These are phyloP conservation scores for Ophiostoma tasmaniense DNA, from an alignment of 2,329 filamentous ascomycete species.

Conservation along the genomic window DNA sequence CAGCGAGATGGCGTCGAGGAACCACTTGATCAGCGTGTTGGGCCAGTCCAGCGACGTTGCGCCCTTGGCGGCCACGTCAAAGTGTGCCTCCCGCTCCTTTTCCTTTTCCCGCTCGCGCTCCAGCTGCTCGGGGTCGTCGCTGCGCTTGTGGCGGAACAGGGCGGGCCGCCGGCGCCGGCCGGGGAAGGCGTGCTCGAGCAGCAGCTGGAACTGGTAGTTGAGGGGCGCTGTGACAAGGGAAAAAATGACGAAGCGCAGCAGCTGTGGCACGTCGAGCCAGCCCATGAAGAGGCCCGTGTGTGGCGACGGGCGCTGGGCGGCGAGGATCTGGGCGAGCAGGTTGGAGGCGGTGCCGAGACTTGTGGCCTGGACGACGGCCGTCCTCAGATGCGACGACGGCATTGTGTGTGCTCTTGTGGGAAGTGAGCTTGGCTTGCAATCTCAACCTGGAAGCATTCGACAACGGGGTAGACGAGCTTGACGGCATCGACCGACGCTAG, in stretches of 20 bases:
- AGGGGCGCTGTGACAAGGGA: constrained; percentile 46
- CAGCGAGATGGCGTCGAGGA: constrained; percentile 41
- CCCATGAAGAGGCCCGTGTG: constrained; percentile 18
- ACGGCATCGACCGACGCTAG: constrained; percentile 1
- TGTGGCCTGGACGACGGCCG: constrained; percentile 45
- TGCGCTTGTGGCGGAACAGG: neutral
- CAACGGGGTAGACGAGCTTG: too few species aligned
- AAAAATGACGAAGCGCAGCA: constrained; percentile 47
- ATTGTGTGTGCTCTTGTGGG: neutral
- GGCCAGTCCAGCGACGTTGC: constrained; percentile 31
- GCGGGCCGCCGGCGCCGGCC: constrained; percentile 28
- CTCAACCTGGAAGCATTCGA: too few species aligned
- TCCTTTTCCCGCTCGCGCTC: neutral
- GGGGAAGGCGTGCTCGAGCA: constrained; percentile 45
- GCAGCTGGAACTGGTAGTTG: constrained; percentile 51
- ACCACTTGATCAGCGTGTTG: constrained; percentile 41
- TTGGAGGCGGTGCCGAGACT: constrained; percentile 46
- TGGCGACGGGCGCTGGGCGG: neutral
- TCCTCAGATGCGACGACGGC: constrained; percentile 42
- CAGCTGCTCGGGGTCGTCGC: neutral
- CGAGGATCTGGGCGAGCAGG: constrained; percentile 44
- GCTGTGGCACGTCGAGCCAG: constrained; percentile 39
- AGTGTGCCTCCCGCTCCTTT: constrained; percentile 6
- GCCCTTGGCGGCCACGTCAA: too few species aligned
- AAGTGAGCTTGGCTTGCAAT: too few species aligned